phyloP scores from a whole-genome alignment of 495 filamentous ascomycete genomes.

The Cryomyces minteri region DNA sequence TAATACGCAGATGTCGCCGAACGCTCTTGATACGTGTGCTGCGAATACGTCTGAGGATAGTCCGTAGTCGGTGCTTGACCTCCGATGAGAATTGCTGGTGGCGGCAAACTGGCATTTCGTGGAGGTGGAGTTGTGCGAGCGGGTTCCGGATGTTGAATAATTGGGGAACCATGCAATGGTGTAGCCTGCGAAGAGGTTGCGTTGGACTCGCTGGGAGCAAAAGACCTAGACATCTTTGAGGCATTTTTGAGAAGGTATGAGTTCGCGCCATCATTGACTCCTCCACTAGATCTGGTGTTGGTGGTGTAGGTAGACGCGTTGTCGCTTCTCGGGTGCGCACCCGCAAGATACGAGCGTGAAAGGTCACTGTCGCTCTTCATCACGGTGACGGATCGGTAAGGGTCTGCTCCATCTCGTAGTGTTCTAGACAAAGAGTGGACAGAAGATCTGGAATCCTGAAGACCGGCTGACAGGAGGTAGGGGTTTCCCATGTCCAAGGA shows the following conservation, averaged over 20 bases:
- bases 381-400: slow-evolving; percentile 58
- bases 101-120: no score
- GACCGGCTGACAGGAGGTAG: slow-evolving; percentile 70
- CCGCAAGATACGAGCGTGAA: slow-evolving; percentile 32
- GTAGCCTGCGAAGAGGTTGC: not conserved
- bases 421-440: slow-evolving; percentile 66
- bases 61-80: no score
- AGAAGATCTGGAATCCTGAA: slow-evolving; percentile 68
- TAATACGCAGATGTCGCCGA: no score
- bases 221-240: slow-evolving; percentile 43
- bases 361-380: slow-evolving; percentile 31
- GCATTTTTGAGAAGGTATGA: slow-evolving; percentile 44
- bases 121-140: not conserved
- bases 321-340: slow-evolving; percentile 28
- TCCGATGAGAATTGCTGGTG: no score
- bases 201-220: slow-evolving; percentile 22
- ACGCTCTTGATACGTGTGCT: no score
- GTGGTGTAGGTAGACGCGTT: slow-evolving; percentile 46
- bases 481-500: slow-evolving; percentile 76
- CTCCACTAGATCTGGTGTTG: slow-evolving; percentile 33
- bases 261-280: slow-evolving; percentile 36
- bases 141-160: not conserved
- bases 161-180: not conserved
- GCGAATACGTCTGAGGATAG: no score
- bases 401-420: slow-evolving; percentile 53